Base-by-base conservation (phyloP, 345 rosid species). In the Boechera retrofracta region DNA sequence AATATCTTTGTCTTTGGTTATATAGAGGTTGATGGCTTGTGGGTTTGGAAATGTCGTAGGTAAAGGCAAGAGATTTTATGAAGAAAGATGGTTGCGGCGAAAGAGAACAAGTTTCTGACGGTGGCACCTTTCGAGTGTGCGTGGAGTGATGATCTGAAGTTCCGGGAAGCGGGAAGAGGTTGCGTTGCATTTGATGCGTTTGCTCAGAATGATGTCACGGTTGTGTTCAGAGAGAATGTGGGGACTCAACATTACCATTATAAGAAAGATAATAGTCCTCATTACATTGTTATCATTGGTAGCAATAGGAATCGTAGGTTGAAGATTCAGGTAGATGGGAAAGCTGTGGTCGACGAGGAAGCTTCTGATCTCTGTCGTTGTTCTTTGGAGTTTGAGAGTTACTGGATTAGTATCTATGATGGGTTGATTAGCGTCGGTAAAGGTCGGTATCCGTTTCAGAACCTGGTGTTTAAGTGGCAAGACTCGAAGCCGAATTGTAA, bases 101-200 rank as follows among this genome's bases (percentile, higher is more conserved):
- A 85, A 81, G 91, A 86, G 86, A 89, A 79, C 57, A 89, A 86
- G 76, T 88, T 86, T 69, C 85, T 93, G 57, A 93, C 94, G 0
- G 99, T 95, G n/a, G 96, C 97, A 62, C 98, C 99, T 16, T 95
- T 95, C 72, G 96, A 88, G 89, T 95, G 99, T 83, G 98, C 97
- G 58, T 95, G 99, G 98, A 88, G 93, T 57, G 84, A 93, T 56
- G 98, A 93, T 85, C 83, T 95, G 77, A 95, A 87, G 81, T 95
- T 93, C 77, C 83, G 77, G 65, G 94, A 93, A 79, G 89, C 97
- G 0, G 99, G 98, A 49, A 86, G 99, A 81, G 99, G 99, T 5
- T 95, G 99, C 64, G 92, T 91, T 56, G 92, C 94, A 41, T 95
- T 95, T 73, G 98, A 95, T 73, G 99, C 99, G 71, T 91, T 83